Evolutionary conservation across 768 basidiomycete species (phyloP).

Genomic region (Tulasnella sp.): DNA sequence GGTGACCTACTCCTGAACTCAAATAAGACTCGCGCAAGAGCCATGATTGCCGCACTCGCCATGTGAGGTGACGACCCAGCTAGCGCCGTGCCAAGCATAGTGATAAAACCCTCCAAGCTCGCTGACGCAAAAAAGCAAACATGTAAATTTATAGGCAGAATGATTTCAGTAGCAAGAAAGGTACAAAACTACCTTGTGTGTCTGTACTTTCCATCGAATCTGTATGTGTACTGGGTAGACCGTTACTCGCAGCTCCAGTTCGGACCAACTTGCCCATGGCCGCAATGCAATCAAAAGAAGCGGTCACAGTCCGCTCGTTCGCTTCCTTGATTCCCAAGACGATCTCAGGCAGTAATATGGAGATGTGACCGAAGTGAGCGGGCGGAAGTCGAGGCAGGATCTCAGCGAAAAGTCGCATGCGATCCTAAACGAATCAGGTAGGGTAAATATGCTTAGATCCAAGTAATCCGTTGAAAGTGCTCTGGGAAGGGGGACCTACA

Average conservation of each 20-base stretch:
- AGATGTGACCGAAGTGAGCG: slow-evolving; percentile 69
- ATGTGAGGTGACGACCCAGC: slow-evolving; percentile 92
- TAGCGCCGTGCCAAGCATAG: slow-evolving; percentile 91
- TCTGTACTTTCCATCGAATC: slow-evolving; percentile 71
- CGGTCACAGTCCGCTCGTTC: slow-evolving; percentile 80
- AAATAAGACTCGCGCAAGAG: slow-evolving; percentile 85
- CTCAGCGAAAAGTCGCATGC: slow-evolving; percentile 60
- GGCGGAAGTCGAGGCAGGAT: slow-evolving; percentile 61
- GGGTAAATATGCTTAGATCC: no score
- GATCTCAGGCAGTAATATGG: slow-evolving; percentile 84
- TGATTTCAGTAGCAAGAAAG: no score
- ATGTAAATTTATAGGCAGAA: no score
- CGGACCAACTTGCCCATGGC: slow-evolving; percentile 91
- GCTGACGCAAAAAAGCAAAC: slow-evolving; percentile 40
- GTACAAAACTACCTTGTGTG: no score
- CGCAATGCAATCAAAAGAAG: slow-evolving; percentile 83
- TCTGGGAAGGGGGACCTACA: slow-evolving; percentile 40
- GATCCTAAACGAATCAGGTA: slow-evolving; percentile 44
- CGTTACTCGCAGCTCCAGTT: slow-evolving; percentile 49
- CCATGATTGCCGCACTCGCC: slow-evolving; percentile 95
- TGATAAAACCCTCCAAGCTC: slow-evolving; percentile 83
- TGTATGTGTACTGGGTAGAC: slow-evolving; percentile 67
- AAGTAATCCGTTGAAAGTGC: background rate
- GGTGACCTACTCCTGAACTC: slow-evolving; percentile 75
- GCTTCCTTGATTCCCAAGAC: slow-evolving; percentile 95